Conservation (phyloP, 179 eudicot genomes). For the Carnegiea gigantea region DNA sequence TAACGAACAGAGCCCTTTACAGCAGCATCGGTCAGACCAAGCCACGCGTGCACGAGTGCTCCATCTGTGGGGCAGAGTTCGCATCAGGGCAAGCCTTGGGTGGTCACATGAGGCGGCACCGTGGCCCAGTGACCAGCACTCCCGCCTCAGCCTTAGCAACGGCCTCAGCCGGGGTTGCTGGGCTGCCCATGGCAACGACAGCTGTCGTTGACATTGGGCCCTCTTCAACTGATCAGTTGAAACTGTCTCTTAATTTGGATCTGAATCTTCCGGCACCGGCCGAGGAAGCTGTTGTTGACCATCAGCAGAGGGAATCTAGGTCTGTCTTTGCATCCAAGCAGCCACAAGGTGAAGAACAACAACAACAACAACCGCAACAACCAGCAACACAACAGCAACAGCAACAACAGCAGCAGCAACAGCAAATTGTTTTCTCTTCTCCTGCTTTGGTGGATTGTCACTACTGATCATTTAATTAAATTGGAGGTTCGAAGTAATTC, state of each 20-base stretch:
- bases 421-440: conserved; percentile 35
- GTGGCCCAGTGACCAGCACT: conserved; percentile 26
- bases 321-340: conserved; percentile 31
- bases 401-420: conserved; percentile 23
- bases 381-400: conserved; percentile 9
- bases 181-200: not conserved
- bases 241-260: conserved; percentile 60
- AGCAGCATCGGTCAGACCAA: conserved; percentile 11
- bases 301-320: conserved; percentile 18
- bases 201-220: not conserved
- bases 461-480: conserved; percentile 26
- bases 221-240: conserved; percentile 11
- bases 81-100: conserved; percentile 91
- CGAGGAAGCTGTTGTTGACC: conserved; percentile 22
- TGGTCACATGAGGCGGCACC: conserved; percentile 94
- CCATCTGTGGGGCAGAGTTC: conserved; percentile 83
- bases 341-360: conserved; percentile 11
- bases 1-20: conserved; percentile 34
- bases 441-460: conserved; percentile 51
- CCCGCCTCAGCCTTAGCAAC: not conserved
- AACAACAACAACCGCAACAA: not conserved
- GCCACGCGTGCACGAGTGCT: conserved; percentile 70
- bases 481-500: conserved; percentile 1
- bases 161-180: conserved; percentile 3
- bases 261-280: conserved; percentile 70